Evolutionary conservation across 1,284 basidiomycete genomes (phyloP), one percentile per base, ranked within the genome.

Genomic region (Filobasidium uniguttulatum): DNA sequence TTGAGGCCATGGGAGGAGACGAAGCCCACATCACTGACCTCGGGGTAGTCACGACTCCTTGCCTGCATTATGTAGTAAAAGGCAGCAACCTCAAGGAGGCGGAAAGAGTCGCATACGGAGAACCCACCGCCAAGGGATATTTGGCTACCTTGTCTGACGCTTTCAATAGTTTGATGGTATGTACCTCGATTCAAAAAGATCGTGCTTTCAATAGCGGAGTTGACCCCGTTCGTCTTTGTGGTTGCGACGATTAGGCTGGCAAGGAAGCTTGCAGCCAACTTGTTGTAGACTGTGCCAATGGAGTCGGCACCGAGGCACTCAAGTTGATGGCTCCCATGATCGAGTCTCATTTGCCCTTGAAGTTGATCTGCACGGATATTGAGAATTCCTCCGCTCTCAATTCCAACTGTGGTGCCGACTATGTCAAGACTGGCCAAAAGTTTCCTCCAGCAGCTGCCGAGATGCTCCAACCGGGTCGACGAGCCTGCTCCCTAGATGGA

Each of bases 281-380:
- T 31, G 69, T 85, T 15, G 77, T 99, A 35, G 94, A 99, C 68
- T 98, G 94, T 65, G 94, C 94, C 25, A 98, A 99, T 62, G 94
- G 94, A 25, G 94, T 99, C 23, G 94, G 94, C 31, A 81, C 86
- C 8, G 72, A 77, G 10, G 80, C 83, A 33, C 73, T 94, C 28
- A 61, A 70, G 3, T 55, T 74, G 83, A 44, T 76, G 73, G 26
- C 73, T 67, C 23, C 69, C 82, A 46, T 59, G 50, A 53, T 65
- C 51, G 58, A 55, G 38, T 57, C 62, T 49, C 23, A 61, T 20
- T 57, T 70, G 19, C 60, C 66, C 14, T 40, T 72, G 41, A 56
- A 60, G 41, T 72, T 84, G 23, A 73, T 80, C 58, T 90, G 91
- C 64, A 80, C 78, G 2, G 73, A 76, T 22, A 79, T 75, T 40